Conservation (phyloP, 1,284 basidiomycete species). For the Ustilago vetiveriae region DNA sequence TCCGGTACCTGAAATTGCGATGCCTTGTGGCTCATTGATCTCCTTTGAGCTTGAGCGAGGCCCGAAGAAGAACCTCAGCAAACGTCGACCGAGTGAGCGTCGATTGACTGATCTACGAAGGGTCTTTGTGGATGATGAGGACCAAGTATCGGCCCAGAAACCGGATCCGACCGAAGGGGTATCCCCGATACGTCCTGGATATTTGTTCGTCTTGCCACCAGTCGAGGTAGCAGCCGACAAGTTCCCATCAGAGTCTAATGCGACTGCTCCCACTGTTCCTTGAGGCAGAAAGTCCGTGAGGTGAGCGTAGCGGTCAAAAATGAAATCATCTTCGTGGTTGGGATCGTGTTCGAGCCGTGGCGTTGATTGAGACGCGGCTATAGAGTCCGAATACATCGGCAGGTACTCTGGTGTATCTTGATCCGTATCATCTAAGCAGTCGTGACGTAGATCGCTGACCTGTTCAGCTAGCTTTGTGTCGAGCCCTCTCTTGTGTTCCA, state of each 20-base stretch:
- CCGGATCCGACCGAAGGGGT: slow-evolving; percentile 80
- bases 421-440: background rate
- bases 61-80: slow-evolving; percentile 1
- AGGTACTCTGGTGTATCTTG: background rate
- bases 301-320: slow-evolving; percentile 46
- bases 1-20: slow-evolving; percentile 83
- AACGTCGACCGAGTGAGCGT: background rate
- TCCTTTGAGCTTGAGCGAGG: background rate
- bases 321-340: slow-evolving; percentile 21
- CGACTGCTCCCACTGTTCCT: slow-evolving; percentile 84
- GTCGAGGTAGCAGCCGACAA: slow-evolving; percentile 80
- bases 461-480: slow-evolving; percentile 1
- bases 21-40: slow-evolving; percentile 66
- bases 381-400: slow-evolving; percentile 12
- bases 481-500: slow-evolving; percentile 36
- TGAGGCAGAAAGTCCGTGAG: slow-evolving; percentile 74
- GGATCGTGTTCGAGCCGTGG: background rate
- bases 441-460: background rate
- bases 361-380: background rate
- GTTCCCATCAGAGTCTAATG: slow-evolving; percentile 77
- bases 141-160: slow-evolving; percentile 84
- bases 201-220: slow-evolving; percentile 82
- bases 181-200: slow-evolving; percentile 81
- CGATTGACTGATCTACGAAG: background rate
- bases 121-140: background rate